phyloP scores from a whole-genome alignment of 2,329 filamentous ascomycete species.

The Fusarium liriodendri region DNA sequence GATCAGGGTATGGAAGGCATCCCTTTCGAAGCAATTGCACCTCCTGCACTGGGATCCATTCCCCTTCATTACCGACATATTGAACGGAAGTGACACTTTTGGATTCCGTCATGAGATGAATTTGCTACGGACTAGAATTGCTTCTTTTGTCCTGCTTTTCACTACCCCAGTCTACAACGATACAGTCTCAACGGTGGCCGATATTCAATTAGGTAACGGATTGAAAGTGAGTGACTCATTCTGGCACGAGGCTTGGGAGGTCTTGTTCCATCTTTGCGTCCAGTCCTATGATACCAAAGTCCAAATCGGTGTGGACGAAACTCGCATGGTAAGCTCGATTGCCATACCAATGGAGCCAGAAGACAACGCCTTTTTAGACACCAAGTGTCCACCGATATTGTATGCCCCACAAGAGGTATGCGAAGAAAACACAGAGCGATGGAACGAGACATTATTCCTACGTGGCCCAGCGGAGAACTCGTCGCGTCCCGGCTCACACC shows the following conservation, averaged over 20 bases:
- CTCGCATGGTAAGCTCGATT: background rate
- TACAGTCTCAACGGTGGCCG: too few relatives aligned
- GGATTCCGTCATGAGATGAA: background rate
- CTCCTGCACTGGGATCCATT: background rate
- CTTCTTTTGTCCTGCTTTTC: background rate
- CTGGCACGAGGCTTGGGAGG: background rate
- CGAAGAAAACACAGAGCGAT: background rate
- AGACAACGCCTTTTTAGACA: background rate
- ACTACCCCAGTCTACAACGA: background rate
- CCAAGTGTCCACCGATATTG: background rate
- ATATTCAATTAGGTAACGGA: too few relatives aligned
- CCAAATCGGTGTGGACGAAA: background rate
- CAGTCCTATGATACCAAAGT: background rate
- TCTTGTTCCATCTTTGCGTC: background rate
- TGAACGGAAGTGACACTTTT: background rate
- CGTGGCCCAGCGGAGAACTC: background rate
- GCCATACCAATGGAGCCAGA: background rate
- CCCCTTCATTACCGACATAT: background rate
- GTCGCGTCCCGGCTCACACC: background rate
- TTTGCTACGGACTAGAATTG: background rate
- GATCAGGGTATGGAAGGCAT: background rate
- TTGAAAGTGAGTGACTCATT: too few relatives aligned
- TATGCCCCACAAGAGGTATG: background rate
- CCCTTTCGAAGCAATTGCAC: background rate
- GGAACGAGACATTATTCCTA: background rate